phyloP scores from a whole-genome alignment of 176 grass and related monocot genomes.

The Aegilops speltoides region DNA sequence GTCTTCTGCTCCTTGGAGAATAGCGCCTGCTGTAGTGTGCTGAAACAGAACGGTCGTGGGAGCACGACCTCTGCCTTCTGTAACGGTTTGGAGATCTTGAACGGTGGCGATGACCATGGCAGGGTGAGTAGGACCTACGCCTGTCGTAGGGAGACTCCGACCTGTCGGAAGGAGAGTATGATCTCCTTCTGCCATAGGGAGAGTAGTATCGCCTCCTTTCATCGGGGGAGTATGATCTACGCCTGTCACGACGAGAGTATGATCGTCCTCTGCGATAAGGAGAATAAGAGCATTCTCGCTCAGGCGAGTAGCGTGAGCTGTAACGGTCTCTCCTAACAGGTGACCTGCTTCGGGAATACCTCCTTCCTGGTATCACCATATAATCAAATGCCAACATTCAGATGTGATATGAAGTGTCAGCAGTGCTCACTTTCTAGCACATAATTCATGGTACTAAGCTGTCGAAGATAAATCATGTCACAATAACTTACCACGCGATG shows the following conservation, averaged over 20 bases:
- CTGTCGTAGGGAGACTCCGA: background rate
- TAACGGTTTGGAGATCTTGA: slow-evolving; percentile 29
- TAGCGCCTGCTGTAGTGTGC: slow-evolving; percentile 26
- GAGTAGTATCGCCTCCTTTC: slow-evolving; percentile 2
- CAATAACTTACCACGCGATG: slow-evolving; percentile 36
- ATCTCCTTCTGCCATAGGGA: slow-evolving; percentile 18
- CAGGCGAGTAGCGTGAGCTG: slow-evolving; percentile 45
- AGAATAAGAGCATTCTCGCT: slow-evolving; percentile 43
- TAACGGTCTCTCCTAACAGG: slow-evolving; percentile 40
- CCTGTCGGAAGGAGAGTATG: background rate
- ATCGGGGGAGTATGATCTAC: background rate
- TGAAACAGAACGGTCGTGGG: slow-evolving; percentile 35
- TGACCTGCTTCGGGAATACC: slow-evolving; percentile 52
- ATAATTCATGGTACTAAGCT: background rate
- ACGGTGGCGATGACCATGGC: background rate
- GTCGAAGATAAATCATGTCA: background rate
- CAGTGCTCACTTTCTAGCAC: background rate
- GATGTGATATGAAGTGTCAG: background rate
- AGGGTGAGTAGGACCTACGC: slow-evolving; percentile 9
- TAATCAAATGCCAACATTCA: background rate
- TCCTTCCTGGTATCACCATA: slow-evolving; percentile 28
- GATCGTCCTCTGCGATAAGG: slow-evolving; percentile 2
- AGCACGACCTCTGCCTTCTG: slow-evolving; percentile 24
- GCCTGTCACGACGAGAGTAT: slow-evolving; percentile 7
- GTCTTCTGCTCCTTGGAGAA: slow-evolving; percentile 13